Conservation (phyloP, 306 rosid genomes). For the Abrus precatorius region DNA sequence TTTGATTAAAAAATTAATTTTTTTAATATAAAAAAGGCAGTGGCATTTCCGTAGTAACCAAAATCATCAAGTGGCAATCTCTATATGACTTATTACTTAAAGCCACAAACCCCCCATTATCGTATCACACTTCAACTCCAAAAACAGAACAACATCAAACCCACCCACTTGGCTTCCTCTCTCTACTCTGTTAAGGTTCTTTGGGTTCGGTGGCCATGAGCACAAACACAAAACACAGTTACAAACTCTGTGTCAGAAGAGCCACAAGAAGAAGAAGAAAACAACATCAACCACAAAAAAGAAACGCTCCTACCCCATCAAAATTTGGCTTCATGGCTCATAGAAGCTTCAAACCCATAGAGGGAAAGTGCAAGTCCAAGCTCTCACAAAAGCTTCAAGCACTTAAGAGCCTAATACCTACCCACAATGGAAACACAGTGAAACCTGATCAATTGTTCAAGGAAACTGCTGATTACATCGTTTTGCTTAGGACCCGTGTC, state of each 20-base stretch:
- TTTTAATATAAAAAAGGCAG: background rate
- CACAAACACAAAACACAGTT: slow-evolving; percentile 55
- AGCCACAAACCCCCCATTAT: slow-evolving; percentile 42
- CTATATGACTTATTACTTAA: slow-evolving; percentile 62
- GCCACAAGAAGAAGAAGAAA: slow-evolving; percentile 49
- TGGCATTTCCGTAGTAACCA: slow-evolving; percentile 69
- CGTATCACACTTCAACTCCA: slow-evolving; percentile 15
- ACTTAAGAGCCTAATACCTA: slow-evolving; percentile 75
- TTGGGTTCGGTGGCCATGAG: slow-evolving; percentile 55
- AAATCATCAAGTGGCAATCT: slow-evolving; percentile 51
- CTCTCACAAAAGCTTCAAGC: slow-evolving; percentile 69
- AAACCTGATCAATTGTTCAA: slow-evolving; percentile 74
- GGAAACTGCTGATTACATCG: slow-evolving; percentile 91
- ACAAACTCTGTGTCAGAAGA: slow-evolving; percentile 54
- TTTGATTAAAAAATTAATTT: too few relatives aligned
- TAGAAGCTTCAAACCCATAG: slow-evolving; percentile 41
- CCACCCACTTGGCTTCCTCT: slow-evolving; percentile 4
- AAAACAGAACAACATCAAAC: slow-evolving; percentile 23
- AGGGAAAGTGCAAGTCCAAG: slow-evolving; percentile 52
- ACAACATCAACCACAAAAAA: background rate
- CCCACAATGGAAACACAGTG: slow-evolving; percentile 45
- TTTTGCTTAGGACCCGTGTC: slow-evolving; percentile 69
- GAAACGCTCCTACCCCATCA: slow-evolving; percentile 1
- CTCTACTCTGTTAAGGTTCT: background rate
- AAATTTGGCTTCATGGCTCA: slow-evolving; percentile 30